Percentiles rank a stretch among this genome's conserved stretches.
Conservation (phyloP, 2,329 filamentous ascomycete species). For the Epicoccum sorghinum region DNA sequence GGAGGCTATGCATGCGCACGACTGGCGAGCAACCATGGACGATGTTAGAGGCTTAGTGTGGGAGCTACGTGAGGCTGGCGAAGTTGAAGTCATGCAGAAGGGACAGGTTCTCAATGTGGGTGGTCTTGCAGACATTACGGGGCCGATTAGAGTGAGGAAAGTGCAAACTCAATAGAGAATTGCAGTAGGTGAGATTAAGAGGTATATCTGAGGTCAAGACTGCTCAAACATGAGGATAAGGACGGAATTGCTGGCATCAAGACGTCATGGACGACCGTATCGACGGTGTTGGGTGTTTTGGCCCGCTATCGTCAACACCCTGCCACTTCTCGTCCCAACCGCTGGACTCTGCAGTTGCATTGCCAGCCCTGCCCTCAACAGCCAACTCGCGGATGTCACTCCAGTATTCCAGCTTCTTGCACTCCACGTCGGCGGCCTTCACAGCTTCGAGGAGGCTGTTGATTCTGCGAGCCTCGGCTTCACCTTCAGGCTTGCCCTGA, state of each 20-base stretch:
- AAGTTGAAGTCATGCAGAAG: constrained; percentile 58
- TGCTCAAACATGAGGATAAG: not conserved
- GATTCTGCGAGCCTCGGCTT: constrained; percentile 59
- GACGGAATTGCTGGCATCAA: not conserved
- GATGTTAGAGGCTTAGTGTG: constrained; percentile 51
- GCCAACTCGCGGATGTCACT: constrained; percentile 66
- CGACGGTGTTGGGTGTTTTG: constrained; percentile 31
- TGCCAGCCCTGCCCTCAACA: constrained; percentile 44
- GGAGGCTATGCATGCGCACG: constrained; percentile 21
- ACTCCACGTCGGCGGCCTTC: constrained; percentile 78
- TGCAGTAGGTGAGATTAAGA: not conserved
- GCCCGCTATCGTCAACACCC: constrained; percentile 46
- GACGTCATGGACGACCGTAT: not conserved
- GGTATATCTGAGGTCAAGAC: not conserved
- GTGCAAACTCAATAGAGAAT: constrained; percentile 6
- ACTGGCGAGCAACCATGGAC: constrained; percentile 58
- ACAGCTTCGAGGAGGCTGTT: constrained; percentile 76
- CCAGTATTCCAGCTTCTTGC: constrained; percentile 84
- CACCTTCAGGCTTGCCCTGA: constrained; percentile 51
- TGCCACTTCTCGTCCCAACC: constrained; percentile 49
- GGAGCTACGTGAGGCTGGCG: constrained; percentile 48
- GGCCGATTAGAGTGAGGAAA: constrained; percentile 55
- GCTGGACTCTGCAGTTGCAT: constrained; percentile 38
- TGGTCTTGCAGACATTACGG: constrained; percentile 48
- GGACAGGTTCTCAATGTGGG: constrained; percentile 49